Conservation (phyloP, 2,329 filamentous ascomycete genomes). For the Neofusicoccum umdonicola region DNA sequence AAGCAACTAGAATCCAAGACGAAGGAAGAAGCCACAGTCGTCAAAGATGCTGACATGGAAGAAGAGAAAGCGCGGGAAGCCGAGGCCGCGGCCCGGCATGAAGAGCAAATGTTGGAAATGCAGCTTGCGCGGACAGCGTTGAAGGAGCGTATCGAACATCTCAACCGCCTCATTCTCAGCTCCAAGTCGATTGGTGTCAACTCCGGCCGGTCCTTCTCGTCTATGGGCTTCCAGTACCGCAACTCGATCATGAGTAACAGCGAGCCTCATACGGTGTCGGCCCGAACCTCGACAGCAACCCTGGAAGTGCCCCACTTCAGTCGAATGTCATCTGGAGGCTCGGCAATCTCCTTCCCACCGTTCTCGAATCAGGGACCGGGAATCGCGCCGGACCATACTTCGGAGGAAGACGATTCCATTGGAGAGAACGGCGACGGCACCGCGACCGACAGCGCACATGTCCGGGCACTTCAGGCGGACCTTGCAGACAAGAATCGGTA, state of each 20-base stretch:
- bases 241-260: slow-evolving; percentile 41
- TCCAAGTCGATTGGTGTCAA: slow-evolving; percentile 97
- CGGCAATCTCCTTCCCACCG: slow-evolving; percentile 25
- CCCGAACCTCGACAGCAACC: slow-evolving; percentile 38
- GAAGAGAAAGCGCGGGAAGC: slow-evolving; percentile 64
- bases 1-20: slow-evolving; percentile 67
- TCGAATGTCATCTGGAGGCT: slow-evolving; percentile 22
- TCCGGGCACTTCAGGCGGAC: slow-evolving; percentile 89
- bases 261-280: slow-evolving; percentile 49
- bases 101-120: slow-evolving; percentile 98
- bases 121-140: slow-evolving; percentile 91
- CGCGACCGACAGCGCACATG: slow-evolving; percentile 79
- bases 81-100: slow-evolving; percentile 81
- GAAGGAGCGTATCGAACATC: slow-evolving; percentile 95
- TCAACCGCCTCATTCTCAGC: slow-evolving; percentile 91
- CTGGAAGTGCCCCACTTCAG: slow-evolving; percentile 38
- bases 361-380: slow-evolving; percentile 24
- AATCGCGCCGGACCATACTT: slow-evolving; percentile 26
- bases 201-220: slow-evolving; percentile 41
- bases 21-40: slow-evolving; percentile 54
- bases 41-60: slow-evolving; percentile 59
- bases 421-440: slow-evolving; percentile 85
- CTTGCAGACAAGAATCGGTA: slow-evolving; percentile 96
- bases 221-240: slow-evolving; percentile 30
- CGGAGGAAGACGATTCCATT: slow-evolving; percentile 50